Base-by-base conservation (phyloP, 129 eudicot genomes). In the Lonicera japonica region DNA sequence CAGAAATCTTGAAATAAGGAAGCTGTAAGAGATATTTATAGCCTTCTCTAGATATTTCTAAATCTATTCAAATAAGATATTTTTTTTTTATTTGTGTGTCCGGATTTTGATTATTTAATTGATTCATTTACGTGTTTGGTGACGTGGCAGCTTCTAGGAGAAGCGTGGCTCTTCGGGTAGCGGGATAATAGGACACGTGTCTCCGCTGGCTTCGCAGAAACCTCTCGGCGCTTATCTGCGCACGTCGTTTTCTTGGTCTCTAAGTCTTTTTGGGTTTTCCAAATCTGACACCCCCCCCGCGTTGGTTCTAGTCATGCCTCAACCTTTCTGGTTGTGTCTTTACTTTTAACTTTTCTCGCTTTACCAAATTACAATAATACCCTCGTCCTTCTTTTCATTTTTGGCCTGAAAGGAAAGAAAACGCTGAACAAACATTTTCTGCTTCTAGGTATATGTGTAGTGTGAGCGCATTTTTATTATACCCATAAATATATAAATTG, bases 11-110 rank as follows among this genome's bases (percentile, higher is more conserved):
- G 16, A 43, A 10, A 14, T 4, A 8, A 1, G 50, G 50, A 4
- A 65, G 60, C 56, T 19, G 59, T 60, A 0, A 20, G 22, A 21
- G 50, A 38, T 77, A 77, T 71, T 71, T 77, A 77, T 77, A 77
- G 74, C 66, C 73, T 71, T 71, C 70, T 77, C 73, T 67, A 66
- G 82, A 71, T 66, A 71, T 77, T 77, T 66, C 82, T 56, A 0
- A 3, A 12, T 10, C 16, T 14, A 43, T 2, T 14, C 8, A 45
- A 12, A 19, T 34, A 53, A 17, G 16, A 21, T 29, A 6, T 64
- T 7, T 61, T 17, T 70, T 61, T 61, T 53, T 21, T 16, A 60
- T 23, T 29, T 29, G n/a, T 51, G 29, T 23, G 58, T 54, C 25
- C 6, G 36, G 36, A 29, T 29, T 29, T 29, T 29, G 2, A 29